These are phyloP conservation scores for Coniella vitis DNA, from an alignment of 2,329 filamentous ascomycete genomes.

Conservation along the genomic window DNA sequence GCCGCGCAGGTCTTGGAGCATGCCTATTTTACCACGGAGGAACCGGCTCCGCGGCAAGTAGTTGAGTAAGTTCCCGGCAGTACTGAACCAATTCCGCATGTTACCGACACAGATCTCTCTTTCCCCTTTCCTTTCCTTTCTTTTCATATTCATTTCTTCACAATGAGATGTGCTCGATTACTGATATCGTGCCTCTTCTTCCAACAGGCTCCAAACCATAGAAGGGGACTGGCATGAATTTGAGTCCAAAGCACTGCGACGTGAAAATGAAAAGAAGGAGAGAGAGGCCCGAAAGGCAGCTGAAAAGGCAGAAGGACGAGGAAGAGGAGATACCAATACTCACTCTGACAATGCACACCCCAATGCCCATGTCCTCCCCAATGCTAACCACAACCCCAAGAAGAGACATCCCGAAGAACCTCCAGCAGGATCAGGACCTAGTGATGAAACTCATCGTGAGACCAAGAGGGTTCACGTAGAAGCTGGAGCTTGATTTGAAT, in stretches of 20 bases:
- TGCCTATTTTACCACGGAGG: slow-evolving; percentile 79
- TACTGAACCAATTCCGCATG: no score
- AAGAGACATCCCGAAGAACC: no score
- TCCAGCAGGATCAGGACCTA: no score
- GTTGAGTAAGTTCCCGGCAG: slow-evolving; percentile 60
- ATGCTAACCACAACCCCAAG: no score
- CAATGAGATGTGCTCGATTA: not conserved
- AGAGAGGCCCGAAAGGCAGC: slow-evolving; percentile 43
- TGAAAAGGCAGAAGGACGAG: slow-evolving; percentile 30
- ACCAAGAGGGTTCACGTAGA: no score
- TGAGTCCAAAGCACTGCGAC: slow-evolving; percentile 88
- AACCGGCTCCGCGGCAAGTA: slow-evolving; percentile 69
- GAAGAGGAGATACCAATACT: slow-evolving; percentile 29
- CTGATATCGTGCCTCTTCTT: slow-evolving; percentile 7
- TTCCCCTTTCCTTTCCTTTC: not conserved
- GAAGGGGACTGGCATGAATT: slow-evolving; percentile 98
- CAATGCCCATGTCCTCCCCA: no score
- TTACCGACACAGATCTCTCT: not conserved
- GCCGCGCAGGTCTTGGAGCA: slow-evolving; percentile 81
- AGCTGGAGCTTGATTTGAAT: no score
- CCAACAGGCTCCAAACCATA: slow-evolving; percentile 61
- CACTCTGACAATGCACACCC: no score
- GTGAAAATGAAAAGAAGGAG: slow-evolving; percentile 71
- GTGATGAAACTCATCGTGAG: no score
- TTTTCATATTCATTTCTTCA: not conserved